phyloP scores from a whole-genome alignment of 371 early-diverging fungal species.

The Umbelopsis sp. region DNA sequence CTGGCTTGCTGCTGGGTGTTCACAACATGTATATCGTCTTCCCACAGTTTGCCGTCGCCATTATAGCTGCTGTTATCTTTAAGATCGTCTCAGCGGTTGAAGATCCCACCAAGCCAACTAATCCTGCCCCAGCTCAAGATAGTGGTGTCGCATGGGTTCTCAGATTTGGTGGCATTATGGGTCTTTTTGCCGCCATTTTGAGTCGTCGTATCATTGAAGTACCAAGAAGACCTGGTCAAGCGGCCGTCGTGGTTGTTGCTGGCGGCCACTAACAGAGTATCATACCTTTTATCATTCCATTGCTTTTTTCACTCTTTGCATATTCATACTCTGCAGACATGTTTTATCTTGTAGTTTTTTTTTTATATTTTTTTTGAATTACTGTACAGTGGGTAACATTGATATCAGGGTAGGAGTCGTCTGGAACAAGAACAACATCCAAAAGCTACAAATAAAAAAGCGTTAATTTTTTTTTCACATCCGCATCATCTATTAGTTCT shows the following conservation, averaged over 20 bases:
- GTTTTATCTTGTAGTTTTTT: background rate
- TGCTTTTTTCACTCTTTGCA: slow-evolving; percentile 1
- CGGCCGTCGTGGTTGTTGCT: background rate
- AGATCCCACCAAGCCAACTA: slow-evolving; percentile 8
- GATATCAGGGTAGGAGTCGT: too few species aligned
- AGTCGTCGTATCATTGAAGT: slow-evolving; percentile 30
- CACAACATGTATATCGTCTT: slow-evolving; percentile 76
- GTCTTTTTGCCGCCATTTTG: slow-evolving; percentile 44
- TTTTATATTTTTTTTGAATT: background rate
- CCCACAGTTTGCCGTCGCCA: slow-evolving; percentile 62
- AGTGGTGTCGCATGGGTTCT: slow-evolving; percentile 48
- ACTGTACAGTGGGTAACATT: background rate
- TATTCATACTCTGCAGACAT: background rate
- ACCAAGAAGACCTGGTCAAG: slow-evolving; percentile 15
- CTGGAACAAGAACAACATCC: background rate
- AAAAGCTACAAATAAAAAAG: background rate
- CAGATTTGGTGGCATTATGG: slow-evolving; percentile 53
- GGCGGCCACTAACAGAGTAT: background rate
- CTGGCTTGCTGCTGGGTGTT: slow-evolving; percentile 69
- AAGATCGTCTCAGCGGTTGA: slow-evolving; percentile 25
- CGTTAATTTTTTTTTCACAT: background rate
- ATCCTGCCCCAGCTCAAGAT: slow-evolving; percentile 2
- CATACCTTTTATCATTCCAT: background rate
- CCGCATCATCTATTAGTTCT: slow-evolving; percentile 1
- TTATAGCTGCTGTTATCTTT: slow-evolving; percentile 46